A percentile compares a stretch with the other conserved stretches of the same genome.
These are phyloP conservation scores for Rhizodiscina lignyota DNA, from an alignment of 495 filamentous ascomycete genomes.

Conservation along the genomic window DNA sequence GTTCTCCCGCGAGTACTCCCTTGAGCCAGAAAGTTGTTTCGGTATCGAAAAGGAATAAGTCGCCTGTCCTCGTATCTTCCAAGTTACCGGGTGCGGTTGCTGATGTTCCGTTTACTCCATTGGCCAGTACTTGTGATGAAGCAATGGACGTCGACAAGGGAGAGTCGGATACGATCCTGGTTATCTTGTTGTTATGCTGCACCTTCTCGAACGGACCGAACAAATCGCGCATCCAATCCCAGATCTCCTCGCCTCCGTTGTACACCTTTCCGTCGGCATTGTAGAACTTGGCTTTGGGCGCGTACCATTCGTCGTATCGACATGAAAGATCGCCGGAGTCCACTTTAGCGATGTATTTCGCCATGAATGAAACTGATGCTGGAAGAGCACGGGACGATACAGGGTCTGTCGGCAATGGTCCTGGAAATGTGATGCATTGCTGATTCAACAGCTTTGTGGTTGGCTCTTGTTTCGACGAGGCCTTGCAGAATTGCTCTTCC, in stretches of 20 bases:
- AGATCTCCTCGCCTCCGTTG: neutral
- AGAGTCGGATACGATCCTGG: too few species aligned
- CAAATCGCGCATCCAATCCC: neutral
- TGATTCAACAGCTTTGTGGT: too few species aligned
- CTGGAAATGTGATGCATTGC: neutral
- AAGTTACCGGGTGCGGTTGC: too few species aligned
- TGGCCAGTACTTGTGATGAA: too few species aligned
- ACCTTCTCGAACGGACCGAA: neutral
- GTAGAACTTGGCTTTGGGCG: neutral
- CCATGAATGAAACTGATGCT: neutral
- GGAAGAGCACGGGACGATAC: neutral
- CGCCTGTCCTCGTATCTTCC: too few species aligned
- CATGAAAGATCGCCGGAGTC: neutral
- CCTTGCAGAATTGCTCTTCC: too few species aligned
- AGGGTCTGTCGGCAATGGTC: neutral
- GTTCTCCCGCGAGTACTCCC: too few species aligned
- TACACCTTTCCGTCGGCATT: neutral
- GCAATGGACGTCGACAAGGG: too few species aligned
- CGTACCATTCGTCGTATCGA: neutral
- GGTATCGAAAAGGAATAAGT: too few species aligned
- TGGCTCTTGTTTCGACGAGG: too few species aligned
- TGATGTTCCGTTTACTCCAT: too few species aligned
- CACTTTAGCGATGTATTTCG: neutral
- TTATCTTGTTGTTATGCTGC: constrained; percentile 1
- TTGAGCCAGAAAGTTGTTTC: too few species aligned